These are phyloP conservation scores for Cladosporium sp. DNA, from an alignment of 2,329 filamentous ascomycete genomes.

Conservation along the genomic window DNA sequence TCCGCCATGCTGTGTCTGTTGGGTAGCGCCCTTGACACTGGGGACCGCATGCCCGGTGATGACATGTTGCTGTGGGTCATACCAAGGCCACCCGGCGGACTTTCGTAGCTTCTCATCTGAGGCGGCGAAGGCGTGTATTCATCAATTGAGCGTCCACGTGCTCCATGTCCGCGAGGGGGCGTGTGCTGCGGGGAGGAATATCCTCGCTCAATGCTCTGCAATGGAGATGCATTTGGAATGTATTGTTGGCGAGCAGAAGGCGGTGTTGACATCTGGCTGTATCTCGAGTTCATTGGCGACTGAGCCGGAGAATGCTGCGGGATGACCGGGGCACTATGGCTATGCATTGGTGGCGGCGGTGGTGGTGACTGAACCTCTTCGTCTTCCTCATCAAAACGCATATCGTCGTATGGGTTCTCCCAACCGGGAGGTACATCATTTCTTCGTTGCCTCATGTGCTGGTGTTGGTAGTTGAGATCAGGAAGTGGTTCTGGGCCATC, in stretches of 20 bases:
- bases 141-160: constrained; percentile 27
- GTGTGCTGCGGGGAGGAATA: constrained; percentile 24
- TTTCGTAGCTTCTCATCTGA: constrained; percentile 25
- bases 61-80: constrained; percentile 22
- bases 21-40: constrained; percentile 20
- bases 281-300: constrained; percentile 17
- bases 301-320: constrained; percentile 21
- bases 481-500: constrained; percentile 31
- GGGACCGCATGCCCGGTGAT: constrained; percentile 20
- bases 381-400: constrained; percentile 18
- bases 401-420: constrained; percentile 25
- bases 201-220: constrained; percentile 27
- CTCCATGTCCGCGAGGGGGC: constrained; percentile 18
- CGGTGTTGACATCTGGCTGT: constrained; percentile 19
- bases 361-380: constrained; percentile 28
- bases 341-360: constrained; percentile 34
- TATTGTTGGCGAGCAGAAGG: constrained; percentile 24
- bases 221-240: constrained; percentile 24
- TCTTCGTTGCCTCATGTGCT: constrained; percentile 20
- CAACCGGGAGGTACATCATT: constrained; percentile 25
- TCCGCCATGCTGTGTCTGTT: constrained; percentile 31
- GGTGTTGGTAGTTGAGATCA: constrained; percentile 29
- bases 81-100: constrained; percentile 22
- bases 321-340: constrained; percentile 30
- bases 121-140: constrained; percentile 26